phyloP scores from a whole-genome alignment of 352 stramenopile species.

The Phytophthora agathidicida region DNA sequence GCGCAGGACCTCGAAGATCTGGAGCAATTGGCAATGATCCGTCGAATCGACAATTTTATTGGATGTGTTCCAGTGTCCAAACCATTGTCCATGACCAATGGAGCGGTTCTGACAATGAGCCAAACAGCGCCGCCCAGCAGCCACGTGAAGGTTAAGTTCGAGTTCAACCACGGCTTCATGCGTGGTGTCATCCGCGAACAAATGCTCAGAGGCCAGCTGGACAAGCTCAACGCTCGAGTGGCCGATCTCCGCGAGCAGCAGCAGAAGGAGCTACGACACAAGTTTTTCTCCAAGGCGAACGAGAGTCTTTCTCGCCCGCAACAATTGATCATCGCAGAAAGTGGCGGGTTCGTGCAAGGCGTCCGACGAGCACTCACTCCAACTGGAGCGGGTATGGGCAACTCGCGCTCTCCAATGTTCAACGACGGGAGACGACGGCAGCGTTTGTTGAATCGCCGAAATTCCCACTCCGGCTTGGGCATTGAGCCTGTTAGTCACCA shows the following conservation, averaged over 20 bases:
- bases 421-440: slow-evolving; percentile 1
- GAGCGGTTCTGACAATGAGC: slow-evolving; percentile 11
- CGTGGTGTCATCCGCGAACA: slow-evolving; percentile 81
- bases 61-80: slow-evolving; percentile 59
- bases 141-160: slow-evolving; percentile 79
- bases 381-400: slow-evolving; percentile 25
- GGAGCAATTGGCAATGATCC: slow-evolving; percentile 79
- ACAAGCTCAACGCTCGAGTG: slow-evolving; percentile 80
- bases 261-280: slow-evolving; percentile 74
- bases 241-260: slow-evolving; percentile 77
- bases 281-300: slow-evolving; percentile 80
- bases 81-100: slow-evolving; percentile 7
- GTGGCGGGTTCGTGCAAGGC: slow-evolving; percentile 17
- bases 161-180: slow-evolving; percentile 90
- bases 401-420: slow-evolving; percentile 20
- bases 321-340: slow-evolving; percentile 37
- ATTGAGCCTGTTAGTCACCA: slow-evolving; percentile 12
- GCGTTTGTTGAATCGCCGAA: slow-evolving; percentile 17
- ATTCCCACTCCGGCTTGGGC: slow-evolving; percentile 38
- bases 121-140: slow-evolving; percentile 31
- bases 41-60: slow-evolving; percentile 78
- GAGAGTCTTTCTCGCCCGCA: slow-evolving; percentile 52
- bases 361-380: slow-evolving; percentile 42
- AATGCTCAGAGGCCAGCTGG: slow-evolving; percentile 81
- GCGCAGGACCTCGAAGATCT: slow-evolving; percentile 73